Percentiles rank a stretch among this genome's conserved stretches.
Conservation (phyloP, 495 filamentous ascomycete species). For the Penicillium mononematosum region DNA sequence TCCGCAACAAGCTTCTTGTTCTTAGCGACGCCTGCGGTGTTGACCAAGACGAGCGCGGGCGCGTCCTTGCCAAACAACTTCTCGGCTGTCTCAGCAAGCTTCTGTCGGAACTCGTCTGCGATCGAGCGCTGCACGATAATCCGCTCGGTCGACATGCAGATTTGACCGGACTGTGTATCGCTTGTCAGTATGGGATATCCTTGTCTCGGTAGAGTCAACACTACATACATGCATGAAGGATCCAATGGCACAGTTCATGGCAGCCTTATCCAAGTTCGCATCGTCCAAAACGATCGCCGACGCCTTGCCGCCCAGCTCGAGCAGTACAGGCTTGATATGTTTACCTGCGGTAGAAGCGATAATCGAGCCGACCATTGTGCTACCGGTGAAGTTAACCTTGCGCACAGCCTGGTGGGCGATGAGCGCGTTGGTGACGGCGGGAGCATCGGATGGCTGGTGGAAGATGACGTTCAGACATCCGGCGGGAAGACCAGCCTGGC, state of each 20-base stretch:
- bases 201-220: not conserved
- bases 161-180: slow-evolving; percentile 62
- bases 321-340: slow-evolving; percentile 58
- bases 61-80: slow-evolving; percentile 49
- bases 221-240: slow-evolving; percentile 53
- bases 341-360: slow-evolving; percentile 55
- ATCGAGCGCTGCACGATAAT: slow-evolving; percentile 77
- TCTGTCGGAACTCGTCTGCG: slow-evolving; percentile 61
- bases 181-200: not conserved
- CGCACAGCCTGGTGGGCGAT: slow-evolving; percentile 57
- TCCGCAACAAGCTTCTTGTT: slow-evolving; percentile 65
- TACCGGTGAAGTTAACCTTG: slow-evolving; percentile 65
- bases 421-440: slow-evolving; percentile 53
- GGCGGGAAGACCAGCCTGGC: slow-evolving; percentile 67
- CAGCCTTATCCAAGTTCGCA: slow-evolving; percentile 57
- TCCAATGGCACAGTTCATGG: slow-evolving; percentile 49
- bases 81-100: slow-evolving; percentile 45
- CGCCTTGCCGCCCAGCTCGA: slow-evolving; percentile 64
- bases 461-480: slow-evolving; percentile 58
- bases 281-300: slow-evolving; percentile 59
- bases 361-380: slow-evolving; percentile 54
- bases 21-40: slow-evolving; percentile 58
- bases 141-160: slow-evolving; percentile 90
- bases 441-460: slow-evolving; percentile 52
- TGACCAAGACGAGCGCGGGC: slow-evolving; percentile 61